These are phyloP conservation scores for Ilyonectria sp. DNA, from an alignment of 2,329 filamentous ascomycete species.

Conservation along the genomic window DNA sequence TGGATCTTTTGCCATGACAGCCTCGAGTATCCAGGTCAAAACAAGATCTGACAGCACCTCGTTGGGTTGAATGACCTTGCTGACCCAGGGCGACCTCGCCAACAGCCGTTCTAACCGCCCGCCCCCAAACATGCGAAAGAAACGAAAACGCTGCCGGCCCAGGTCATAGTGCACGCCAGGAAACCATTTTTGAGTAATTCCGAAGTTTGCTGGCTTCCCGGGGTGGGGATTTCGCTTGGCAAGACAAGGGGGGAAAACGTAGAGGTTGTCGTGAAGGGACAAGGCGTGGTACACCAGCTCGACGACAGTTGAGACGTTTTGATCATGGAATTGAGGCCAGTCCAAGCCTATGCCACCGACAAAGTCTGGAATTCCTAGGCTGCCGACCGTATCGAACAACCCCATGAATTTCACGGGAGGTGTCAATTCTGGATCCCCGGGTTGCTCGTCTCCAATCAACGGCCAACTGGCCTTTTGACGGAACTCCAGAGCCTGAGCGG, in stretches of 20 bases:
- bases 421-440: background rate
- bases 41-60: slow-evolving; percentile 40
- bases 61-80: slow-evolving; percentile 38
- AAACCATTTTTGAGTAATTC: slow-evolving; percentile 42
- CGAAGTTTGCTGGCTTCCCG: slow-evolving; percentile 5
- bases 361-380: slow-evolving; percentile 39
- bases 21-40: slow-evolving; percentile 42
- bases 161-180: slow-evolving; percentile 46
- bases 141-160: slow-evolving; percentile 39
- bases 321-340: slow-evolving; percentile 46
- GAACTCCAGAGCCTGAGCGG: slow-evolving; percentile 33
- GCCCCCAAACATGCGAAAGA: slow-evolving; percentile 30
- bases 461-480: slow-evolving; percentile 33
- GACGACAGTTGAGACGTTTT: slow-evolving; percentile 45
- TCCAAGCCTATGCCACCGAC: slow-evolving; percentile 39
- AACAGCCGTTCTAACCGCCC: slow-evolving; percentile 48
- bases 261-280: slow-evolving; percentile 40
- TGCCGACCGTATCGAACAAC: slow-evolving; percentile 44
- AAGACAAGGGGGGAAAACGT: slow-evolving; percentile 39
- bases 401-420: slow-evolving; percentile 45
- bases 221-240: slow-evolving; percentile 21
- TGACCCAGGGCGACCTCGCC: slow-evolving; percentile 44
- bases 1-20: slow-evolving; percentile 21
- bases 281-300: slow-evolving; percentile 44
- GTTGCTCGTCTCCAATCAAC: slow-evolving; percentile 18